A percentile compares a stretch with the other conserved stretches of the same genome.
These are phyloP conservation scores for Stephania cephalantha DNA, from an alignment of 164 flowering plant species.

Conservation along the genomic window DNA sequence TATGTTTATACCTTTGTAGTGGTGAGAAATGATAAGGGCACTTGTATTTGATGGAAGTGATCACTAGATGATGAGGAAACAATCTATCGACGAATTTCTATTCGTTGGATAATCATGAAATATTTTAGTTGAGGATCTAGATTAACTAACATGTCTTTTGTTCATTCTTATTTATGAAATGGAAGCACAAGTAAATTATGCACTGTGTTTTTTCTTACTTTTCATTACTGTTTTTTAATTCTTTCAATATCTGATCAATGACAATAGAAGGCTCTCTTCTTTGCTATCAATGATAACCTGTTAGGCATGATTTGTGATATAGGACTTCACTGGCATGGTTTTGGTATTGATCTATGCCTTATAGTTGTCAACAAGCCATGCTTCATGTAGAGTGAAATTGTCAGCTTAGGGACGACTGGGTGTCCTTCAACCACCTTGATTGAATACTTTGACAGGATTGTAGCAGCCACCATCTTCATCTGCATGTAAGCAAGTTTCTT, in stretches of 20 bases:
- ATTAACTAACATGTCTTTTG: neutral
- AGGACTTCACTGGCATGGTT: neutral
- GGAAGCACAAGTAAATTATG: neutral
- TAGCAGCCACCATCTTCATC: slow-evolving; percentile 64
- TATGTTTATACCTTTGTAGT: too few relatives aligned
- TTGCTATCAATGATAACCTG: neutral
- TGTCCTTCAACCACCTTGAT: slow-evolving; percentile 40
- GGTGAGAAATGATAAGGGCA: too few relatives aligned
- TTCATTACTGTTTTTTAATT: too few relatives aligned
- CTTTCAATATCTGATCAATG: neutral
- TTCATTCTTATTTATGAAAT: neutral
- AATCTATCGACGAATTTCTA: too few relatives aligned
- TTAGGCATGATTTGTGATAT: neutral
- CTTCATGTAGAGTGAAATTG: slow-evolving; percentile 54
- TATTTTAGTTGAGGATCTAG: neutral
- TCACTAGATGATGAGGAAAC: too few relatives aligned
- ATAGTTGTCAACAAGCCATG: slow-evolving; percentile 26
- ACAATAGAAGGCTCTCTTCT: neutral
- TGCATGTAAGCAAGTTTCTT: slow-evolving; percentile 58
- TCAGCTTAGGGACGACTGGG: slow-evolving; percentile 32
- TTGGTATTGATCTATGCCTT: neutral
- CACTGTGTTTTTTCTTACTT: neutral
- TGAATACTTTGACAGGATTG: slow-evolving; percentile 37
- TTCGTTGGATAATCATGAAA: too few relatives aligned
- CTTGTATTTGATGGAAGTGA: too few relatives aligned